Evolutionary conservation across 1,284 basidiomycete species (phyloP).

Genomic region (Puccinia novopanici): DNA sequence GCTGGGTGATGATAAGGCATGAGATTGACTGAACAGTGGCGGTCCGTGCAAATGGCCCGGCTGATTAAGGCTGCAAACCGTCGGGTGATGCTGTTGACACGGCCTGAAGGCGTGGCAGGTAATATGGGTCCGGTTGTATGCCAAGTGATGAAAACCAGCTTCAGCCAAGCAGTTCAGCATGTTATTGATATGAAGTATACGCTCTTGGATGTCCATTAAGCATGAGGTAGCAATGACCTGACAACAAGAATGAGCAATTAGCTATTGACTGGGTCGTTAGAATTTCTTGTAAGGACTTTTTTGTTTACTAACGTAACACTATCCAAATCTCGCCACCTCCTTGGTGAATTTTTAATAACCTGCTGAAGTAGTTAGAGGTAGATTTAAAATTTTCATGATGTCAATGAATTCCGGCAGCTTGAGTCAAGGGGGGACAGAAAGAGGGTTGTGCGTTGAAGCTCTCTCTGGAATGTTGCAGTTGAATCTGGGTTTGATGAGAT

Average conservation of each 20-base stretch:
- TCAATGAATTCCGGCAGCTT: conserved; percentile 72
- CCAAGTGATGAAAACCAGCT: no score
- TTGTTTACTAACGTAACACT: conserved; percentile 69
- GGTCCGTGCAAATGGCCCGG: conserved; percentile 37
- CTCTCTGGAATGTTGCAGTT: no score
- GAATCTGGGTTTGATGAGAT: no score
- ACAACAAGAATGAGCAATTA: neutral
- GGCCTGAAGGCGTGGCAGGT: neutral
- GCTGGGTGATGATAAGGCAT: conserved; percentile 8
- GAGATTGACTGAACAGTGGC: neutral
- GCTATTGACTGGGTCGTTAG: neutral
- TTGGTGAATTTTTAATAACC: conserved; percentile 69
- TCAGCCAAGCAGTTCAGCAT: conserved; percentile 27
- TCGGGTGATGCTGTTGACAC: conserved; percentile 12
- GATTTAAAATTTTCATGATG: conserved; percentile 63
- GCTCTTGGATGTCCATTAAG: conserved; percentile 98
- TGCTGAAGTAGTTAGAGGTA: conserved; percentile 56
- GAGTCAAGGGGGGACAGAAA: conserved; percentile 82
- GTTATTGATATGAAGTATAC: conserved; percentile 95
- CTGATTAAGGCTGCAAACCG: conserved; percentile 37
- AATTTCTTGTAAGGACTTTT: conserved; percentile 52
- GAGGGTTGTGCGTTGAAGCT: conserved; percentile 85
- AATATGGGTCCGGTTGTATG: conserved; percentile 4
- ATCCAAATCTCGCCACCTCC: conserved; percentile 95
- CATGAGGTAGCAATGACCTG: conserved; percentile 99